Percentiles rank a stretch among this genome's conserved stretches.
phyloP scores from a whole-genome alignment of 2,329 filamentous ascomycete genomes.

The Penicillium sp. region DNA sequence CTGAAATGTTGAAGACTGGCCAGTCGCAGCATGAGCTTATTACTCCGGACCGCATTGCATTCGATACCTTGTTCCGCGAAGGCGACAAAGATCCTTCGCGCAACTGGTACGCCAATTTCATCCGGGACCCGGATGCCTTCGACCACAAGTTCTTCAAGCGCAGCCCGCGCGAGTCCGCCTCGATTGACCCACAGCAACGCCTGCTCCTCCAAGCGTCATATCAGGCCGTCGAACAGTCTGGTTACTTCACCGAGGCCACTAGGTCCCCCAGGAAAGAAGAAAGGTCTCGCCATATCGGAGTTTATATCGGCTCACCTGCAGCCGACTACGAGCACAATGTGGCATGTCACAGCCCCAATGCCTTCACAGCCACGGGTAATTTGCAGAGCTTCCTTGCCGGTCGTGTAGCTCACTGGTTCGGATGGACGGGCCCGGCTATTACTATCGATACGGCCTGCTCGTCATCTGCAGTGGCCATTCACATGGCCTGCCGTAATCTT shows the following conservation, averaged over 20 bases:
- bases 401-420: slow-evolving; percentile 46
- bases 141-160: slow-evolving; percentile 40
- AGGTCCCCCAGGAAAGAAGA: slow-evolving; percentile 1
- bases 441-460: slow-evolving; percentile 49
- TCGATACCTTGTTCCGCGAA: background rate
- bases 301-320: slow-evolving; percentile 28
- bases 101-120: slow-evolving; percentile 16
- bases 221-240: slow-evolving; percentile 36
- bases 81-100: background rate
- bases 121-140: slow-evolving; percentile 26
- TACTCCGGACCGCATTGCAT: background rate
- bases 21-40: background rate
- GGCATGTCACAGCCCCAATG: slow-evolving; percentile 31
- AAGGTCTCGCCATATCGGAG: slow-evolving; percentile 20
- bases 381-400: slow-evolving; percentile 28
- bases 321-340: slow-evolving; percentile 36
- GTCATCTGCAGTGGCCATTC: slow-evolving; percentile 40
- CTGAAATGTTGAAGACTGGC: background rate
- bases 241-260: slow-evolving; percentile 24
- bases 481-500: slow-evolving; percentile 27
- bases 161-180: slow-evolving; percentile 27
- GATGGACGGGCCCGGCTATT: slow-evolving; percentile 47
- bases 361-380: slow-evolving; percentile 28
- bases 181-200: slow-evolving; percentile 37
- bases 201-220: slow-evolving; percentile 33